Conservation (phyloP, 2,329 filamentous ascomycete genomes). For the Fusarium sp. region DNA sequence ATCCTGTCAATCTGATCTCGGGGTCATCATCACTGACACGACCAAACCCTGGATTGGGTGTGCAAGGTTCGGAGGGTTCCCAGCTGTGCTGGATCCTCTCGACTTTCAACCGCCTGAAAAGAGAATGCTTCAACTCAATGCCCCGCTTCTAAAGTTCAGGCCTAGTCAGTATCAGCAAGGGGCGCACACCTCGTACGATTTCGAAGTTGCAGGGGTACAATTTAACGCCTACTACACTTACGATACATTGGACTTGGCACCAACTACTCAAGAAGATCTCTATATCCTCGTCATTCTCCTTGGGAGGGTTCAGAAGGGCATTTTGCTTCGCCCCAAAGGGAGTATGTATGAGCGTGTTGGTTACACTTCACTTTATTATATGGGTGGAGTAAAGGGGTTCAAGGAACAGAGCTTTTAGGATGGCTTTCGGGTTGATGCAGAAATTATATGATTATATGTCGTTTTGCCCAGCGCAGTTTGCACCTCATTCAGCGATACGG, state of each 20-base stretch:
- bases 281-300: neutral
- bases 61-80: neutral
- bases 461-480: neutral
- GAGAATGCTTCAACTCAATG: neutral
- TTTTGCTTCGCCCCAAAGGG: neutral
- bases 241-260: neutral
- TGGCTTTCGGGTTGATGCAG: neutral
- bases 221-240: neutral
- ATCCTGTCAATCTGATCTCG: neutral
- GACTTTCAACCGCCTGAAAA: neutral
- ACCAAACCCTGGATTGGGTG: neutral
- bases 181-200: neutral
- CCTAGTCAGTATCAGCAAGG: neutral
- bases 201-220: neutral
- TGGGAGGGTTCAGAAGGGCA: neutral
- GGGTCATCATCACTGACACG: neutral
- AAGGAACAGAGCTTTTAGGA: neutral
- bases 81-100: neutral
- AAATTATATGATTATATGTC: neutral
- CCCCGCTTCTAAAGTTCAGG: neutral
- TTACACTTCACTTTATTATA: neutral
- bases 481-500: accelerated
- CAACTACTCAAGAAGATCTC: neutral
- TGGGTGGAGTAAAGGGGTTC: neutral
- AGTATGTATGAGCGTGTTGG: neutral